Conservation (phyloP, 1,139 yeast species). For the Taphrina betulina region DNA sequence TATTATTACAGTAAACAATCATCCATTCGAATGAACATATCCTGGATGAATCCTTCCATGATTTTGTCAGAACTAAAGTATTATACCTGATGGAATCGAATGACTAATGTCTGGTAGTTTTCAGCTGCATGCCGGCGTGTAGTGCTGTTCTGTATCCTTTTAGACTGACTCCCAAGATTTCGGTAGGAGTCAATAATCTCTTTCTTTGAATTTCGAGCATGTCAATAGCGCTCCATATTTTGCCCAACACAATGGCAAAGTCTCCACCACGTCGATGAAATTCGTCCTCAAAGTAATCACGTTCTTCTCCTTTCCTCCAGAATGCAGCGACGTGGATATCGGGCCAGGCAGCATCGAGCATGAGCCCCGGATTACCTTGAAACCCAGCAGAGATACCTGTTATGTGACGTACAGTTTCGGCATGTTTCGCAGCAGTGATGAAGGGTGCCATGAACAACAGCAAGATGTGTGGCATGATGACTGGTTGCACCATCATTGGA, state of each 20-base stretch:
- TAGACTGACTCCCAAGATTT: conserved; percentile 4
- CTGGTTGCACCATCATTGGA: conserved; percentile 10
- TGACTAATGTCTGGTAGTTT: conserved; percentile 11
- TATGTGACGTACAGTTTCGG: conserved; percentile 3
- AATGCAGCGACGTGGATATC: conserved; percentile 24
- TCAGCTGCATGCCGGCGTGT: conserved; percentile 5
- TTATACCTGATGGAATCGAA: too few species aligned
- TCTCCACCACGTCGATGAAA: conserved; percentile 12
- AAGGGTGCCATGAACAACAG: conserved; percentile 25
- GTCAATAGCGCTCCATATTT: conserved; percentile 17
- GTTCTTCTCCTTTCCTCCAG: conserved; percentile 15
- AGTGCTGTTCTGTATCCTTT: conserved; percentile 10
- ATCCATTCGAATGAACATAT: too few species aligned
- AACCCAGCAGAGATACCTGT: conserved; percentile 20
- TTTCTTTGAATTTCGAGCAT: not conserved
- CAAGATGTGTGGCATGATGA: conserved; percentile 16
- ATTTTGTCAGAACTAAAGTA: too few species aligned
- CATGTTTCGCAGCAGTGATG: conserved; percentile 6
- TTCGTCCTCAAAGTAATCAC: conserved; percentile 10
- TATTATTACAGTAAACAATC: too few species aligned
- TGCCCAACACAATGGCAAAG: not conserved
- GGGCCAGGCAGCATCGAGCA: conserved; percentile 20
- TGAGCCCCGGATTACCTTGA: conserved; percentile 15
- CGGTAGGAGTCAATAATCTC: not conserved
- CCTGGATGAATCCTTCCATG: too few species aligned